Conservation (phyloP, 1,284 basidiomycete species). For the Ustilago curta region DNA sequence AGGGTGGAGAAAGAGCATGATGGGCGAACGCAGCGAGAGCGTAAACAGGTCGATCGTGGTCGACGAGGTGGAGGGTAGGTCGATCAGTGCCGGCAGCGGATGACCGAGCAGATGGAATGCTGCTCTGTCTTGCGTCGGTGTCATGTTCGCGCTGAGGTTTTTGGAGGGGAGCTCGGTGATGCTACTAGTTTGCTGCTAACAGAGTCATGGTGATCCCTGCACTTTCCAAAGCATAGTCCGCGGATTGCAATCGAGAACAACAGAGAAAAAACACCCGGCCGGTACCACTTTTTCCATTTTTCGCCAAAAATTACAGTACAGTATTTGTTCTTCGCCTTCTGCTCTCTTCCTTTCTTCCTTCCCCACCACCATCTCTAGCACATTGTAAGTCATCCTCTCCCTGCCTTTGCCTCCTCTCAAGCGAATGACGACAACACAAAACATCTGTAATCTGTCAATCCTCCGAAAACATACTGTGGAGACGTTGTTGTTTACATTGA, state of each 20-base stretch:
- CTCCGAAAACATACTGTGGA: constrained; percentile 28
- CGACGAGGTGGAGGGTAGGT: constrained; percentile 49
- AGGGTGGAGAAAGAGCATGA: constrained; percentile 61
- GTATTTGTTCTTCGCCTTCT: no score
- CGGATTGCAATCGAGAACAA: no score
- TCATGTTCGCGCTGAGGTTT: background rate
- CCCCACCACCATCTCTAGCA: constrained; percentile 16
- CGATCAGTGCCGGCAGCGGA: constrained; percentile 59
- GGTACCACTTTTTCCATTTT: constrained; percentile 9
- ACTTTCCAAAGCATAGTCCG: background rate
- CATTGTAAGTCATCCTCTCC: constrained; percentile 10
- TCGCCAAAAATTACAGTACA: no score
- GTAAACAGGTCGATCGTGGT: constrained; percentile 62
- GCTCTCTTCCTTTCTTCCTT: background rate
- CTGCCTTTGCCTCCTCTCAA: background rate
- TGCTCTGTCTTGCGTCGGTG: constrained; percentile 34
- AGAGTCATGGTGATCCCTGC: constrained; percentile 14
- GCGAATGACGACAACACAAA: constrained; percentile 44
- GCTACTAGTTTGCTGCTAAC: no score
- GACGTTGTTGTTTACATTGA: constrained; percentile 11
- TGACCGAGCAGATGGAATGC: constrained; percentile 64
- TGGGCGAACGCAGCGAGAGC: constrained; percentile 52
- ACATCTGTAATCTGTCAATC: constrained; percentile 52
- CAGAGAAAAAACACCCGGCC: constrained; percentile 11
- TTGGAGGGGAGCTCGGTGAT: background rate